Base-by-base conservation (phyloP, 169 alveolate species). In the Sarcocystis neurona region DNA sequence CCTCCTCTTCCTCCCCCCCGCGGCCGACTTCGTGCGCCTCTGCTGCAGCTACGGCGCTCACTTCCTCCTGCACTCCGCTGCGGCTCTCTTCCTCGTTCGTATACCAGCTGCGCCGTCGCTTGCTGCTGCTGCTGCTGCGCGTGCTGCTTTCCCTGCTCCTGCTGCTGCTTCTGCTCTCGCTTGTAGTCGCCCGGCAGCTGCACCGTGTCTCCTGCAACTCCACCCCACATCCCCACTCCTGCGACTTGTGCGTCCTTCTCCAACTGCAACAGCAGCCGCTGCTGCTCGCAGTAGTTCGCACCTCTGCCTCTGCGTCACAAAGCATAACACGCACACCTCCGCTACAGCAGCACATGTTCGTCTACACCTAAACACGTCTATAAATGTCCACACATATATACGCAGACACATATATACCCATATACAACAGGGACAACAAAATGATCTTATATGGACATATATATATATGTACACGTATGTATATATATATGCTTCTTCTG, bases 251-350 rank as follows among this genome's bases (percentile, higher is more conserved):
- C 89, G 27, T 43, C 84, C 39, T 30, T 2, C 72, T 43, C 68
- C 82, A 84, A 34, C 34, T 32, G 0, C 84, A 10, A 50, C 72
- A 84, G 56, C 50, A 74, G 23, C 5, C 23, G 72, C 41, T 37
- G 70, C 63, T 46, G 48, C 12, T 53, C 89, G 39, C 75, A 37
- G 89, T 84, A 84, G 32, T 63, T 46, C 27, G 89, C 89, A n/a
- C 75, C 75, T n/a, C 56, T 39, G 77, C 90, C 85, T 68, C 90
- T 85, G 37, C 1, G 47, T 0, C 20, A 43, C 2, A 30, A 75
- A 39, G 47, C 43, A 53, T 15, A n/a, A n/a, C n/a, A n/a, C n/a
- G n/a, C n/a, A n/a, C n/a, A n/a, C n/a, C n/a, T n/a, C n/a, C n/a
- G n/a, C n/a, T n/a, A n/a, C n/a, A n/a, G n/a, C n/a, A n/a, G n/a